Evolutionary conservation across 2,329 filamentous ascomycete species (phyloP), one percentile per base, ranked within the genome.

Genomic region (Ilyonectria robusta): DNA sequence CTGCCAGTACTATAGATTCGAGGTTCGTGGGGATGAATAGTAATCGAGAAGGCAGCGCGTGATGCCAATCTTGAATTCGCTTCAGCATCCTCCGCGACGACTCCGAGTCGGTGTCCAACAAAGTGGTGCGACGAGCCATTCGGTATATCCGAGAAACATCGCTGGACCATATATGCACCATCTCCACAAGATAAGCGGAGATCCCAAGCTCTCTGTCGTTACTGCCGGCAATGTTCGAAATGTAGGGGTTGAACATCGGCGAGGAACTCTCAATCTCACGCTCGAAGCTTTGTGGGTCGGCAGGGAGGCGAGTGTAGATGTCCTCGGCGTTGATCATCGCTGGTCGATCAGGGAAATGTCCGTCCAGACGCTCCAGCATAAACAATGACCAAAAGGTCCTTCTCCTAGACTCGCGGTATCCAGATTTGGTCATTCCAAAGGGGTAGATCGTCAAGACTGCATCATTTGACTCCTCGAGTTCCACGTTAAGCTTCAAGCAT

Each of bases 351-450:
- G 86, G 85, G 59, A 86, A 89, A 66, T 89, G 85, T 15, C 87
- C 87, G 54, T 88, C 89, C 67, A 91, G 87, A 54, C 91, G 87
- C 79, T 94, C 92, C 78, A 93, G 86, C 72, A 93, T 81, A 71
- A 91, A 93, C 58, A 89, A 86, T 31, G 89, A 88, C 92, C 92
- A 94, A 74, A 93, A 91, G 0, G 91, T 93, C 62, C 92, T 85
- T 69, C 92, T 86, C 66, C 89, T 86, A 72, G 90, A 91, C 79
- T 94, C 92, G 26, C 87, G 85, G 71, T 91, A 87, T 33, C 87
- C 88, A 56, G 80, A 79, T 64, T 83, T 85, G 71, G 86, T 87
- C 69, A 93, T 83, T 21, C 85, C 87, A 73, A 89, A 90, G 5
- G 89, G 88, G 59, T 84, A 86, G 0, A 75, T 74, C n/a, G 79